Evolutionary conservation across 768 basidiomycete genomes (phyloP).

Genomic region (Russula sp.): DNA sequence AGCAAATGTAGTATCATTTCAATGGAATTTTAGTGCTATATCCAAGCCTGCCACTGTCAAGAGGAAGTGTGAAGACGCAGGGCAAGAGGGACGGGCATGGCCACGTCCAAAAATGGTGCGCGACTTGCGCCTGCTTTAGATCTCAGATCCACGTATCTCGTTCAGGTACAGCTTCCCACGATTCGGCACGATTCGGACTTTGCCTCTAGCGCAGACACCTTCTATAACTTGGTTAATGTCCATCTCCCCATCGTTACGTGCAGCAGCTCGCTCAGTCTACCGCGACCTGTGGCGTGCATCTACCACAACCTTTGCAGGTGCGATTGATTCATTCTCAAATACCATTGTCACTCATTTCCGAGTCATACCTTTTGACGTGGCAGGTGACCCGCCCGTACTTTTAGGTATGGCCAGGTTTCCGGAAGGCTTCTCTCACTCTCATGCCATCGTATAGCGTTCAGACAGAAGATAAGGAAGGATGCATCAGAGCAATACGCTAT

Average conservation of each 20-base stretch:
- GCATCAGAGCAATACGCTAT: conserved; percentile 36
- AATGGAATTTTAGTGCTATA: not conserved
- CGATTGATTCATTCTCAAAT: not conserved
- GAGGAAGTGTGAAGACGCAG: conserved; percentile 2
- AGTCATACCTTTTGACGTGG: not conserved
- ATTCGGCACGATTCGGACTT: not conserved
- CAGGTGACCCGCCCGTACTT: conserved; percentile 52
- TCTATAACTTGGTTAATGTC: conserved; percentile 31
- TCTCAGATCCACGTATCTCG: conserved; percentile 27
- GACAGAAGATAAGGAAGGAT: conserved; percentile 57
- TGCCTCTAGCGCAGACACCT: not conserved
- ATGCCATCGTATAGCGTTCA: conserved; percentile 49
- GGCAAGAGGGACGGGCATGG: conserved; percentile 25
- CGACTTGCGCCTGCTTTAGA: conserved; percentile 28
- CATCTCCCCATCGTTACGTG: conserved; percentile 46
- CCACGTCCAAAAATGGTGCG: conserved; percentile 33
- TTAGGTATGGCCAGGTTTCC: conserved; percentile 34
- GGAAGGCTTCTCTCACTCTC: not conserved
- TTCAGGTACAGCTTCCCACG: conserved; percentile 2
- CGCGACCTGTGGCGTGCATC: conserved; percentile 64
- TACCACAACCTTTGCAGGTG: conserved; percentile 57
- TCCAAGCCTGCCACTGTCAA: not conserved
- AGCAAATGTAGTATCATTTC: not conserved
- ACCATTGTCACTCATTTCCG: not conserved
- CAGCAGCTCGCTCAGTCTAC: conserved; percentile 68